Base-by-base conservation (phyloP, 805 yeast genomes). In the Saccharomycopsis fermentans region DNA sequence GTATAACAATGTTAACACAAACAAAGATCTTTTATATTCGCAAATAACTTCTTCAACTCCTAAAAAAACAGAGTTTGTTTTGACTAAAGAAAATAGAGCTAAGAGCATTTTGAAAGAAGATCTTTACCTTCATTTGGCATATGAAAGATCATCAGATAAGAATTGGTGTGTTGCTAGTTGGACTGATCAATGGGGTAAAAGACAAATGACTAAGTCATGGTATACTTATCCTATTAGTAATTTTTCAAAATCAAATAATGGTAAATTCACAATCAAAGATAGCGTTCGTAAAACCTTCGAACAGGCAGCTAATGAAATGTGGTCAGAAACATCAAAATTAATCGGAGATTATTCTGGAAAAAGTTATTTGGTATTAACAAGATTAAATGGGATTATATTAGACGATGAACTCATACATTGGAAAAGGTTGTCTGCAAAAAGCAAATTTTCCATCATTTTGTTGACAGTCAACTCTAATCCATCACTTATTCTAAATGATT, bases 151-250 rank as follows among this genome's bases (percentile, higher is more conserved):
- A 0, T 74, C 80, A 3, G 96, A 91, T 68, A 83, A 82, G 61
- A 82, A 81, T 57, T 92, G 97, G 96, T 77, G 90, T 51, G 81
- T 84, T 24, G 95, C 89, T 0, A 85, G 95, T 0, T 90, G 97
- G 95, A 77, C 94, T 0, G 96, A 92, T 66, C 92, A 91, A 54
- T 78, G 79, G 68, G 96, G 96, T 0, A 74, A 75, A 3, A 76
- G 81, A 12, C 79, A 83, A 17, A 77, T 75, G 52, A 78, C 84
- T 0, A 84, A 81, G 63, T 78, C 90, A 0, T 87, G 92, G 91
- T 77, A 76, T 64, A 74, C 77, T 67, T 68, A 71, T 72, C 56
- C 65, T 64, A 57, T 55, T 26, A 56, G 63, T 12, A 55, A 36
- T 21, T 32, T 36, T 63, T 65, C 2, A 65, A 70, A 39, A 47